A percentile compares a stretch with the other conserved stretches of the same genome.
These are phyloP conservation scores for Gracilaria vermiculophylla DNA, from an alignment of 23 red algal species.

Conservation along the genomic window DNA sequence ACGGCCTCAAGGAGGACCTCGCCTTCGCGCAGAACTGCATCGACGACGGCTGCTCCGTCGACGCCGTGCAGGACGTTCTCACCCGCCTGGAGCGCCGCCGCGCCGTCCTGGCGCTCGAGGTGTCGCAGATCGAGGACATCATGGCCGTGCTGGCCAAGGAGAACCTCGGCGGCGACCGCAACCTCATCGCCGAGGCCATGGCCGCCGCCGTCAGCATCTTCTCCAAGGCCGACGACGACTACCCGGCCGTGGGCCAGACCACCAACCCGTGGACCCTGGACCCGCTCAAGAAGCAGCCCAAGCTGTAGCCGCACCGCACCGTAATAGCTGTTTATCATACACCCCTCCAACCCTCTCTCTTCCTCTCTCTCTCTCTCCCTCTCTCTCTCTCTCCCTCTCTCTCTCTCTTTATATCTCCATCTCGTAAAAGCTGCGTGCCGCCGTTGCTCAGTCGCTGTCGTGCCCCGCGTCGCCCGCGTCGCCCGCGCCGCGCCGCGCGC, in stretches of 20 bases:
- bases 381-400: not conserved
- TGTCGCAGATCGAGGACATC: constrained; percentile 60
- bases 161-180: constrained; percentile 71
- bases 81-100: constrained; percentile 64
- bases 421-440: not conserved
- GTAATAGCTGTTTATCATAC: constrained; percentile 36
- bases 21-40: constrained; percentile 68
- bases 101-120: constrained; percentile 58
- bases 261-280: constrained; percentile 56
- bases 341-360: no score
- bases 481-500: not conserved
- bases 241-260: constrained; percentile 55
- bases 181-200: constrained; percentile 61
- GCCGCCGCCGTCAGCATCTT: constrained; percentile 78
- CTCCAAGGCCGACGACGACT: constrained; percentile 66
- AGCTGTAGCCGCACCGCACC: constrained; percentile 5
- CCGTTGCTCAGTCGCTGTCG: not conserved
- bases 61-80: constrained; percentile 82
- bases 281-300: constrained; percentile 68
- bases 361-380: not conserved
- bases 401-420: no score
- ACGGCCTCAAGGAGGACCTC: constrained; percentile 71
- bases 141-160: constrained; percentile 72
- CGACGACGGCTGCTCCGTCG: constrained; percentile 75
- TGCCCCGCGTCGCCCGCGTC: not conserved